phyloP scores from a whole-genome alignment of 257 asterid species.

The Nemophila menziesii region DNA sequence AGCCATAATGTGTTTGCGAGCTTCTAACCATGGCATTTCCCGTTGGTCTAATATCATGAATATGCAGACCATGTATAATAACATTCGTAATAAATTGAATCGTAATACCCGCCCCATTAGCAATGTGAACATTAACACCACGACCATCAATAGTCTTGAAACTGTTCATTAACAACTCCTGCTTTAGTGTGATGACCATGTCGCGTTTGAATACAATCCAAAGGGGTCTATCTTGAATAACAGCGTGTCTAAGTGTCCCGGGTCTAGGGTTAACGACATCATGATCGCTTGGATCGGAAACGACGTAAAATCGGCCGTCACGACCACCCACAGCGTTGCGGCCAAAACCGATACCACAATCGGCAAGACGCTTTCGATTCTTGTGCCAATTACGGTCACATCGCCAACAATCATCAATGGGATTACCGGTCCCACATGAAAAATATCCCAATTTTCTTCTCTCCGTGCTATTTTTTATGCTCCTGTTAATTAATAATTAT shows the following conservation, averaged over 20 bases:
- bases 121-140: constrained; percentile 75
- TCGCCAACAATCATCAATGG: constrained; percentile 92
- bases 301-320: constrained; percentile 68
- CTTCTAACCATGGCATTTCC: constrained; percentile 95
- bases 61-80: constrained; percentile 68
- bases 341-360: constrained; percentile 87
- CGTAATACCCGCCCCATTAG: constrained; percentile 69
- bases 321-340: constrained; percentile 92
- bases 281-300: constrained; percentile 60
- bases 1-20: constrained; percentile 70
- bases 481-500: constrained; percentile 34
- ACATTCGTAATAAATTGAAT: constrained; percentile 67
- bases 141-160: constrained; percentile 87
- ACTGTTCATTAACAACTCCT: constrained; percentile 80
- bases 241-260: constrained; percentile 90
- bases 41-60: constrained; percentile 76
- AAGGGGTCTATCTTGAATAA: constrained; percentile 73
- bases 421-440: constrained; percentile 91
- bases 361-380: constrained; percentile 77
- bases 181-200: constrained; percentile 75
- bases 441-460: constrained; percentile 76
- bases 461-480: constrained; percentile 61
- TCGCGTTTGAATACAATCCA: constrained; percentile 89
- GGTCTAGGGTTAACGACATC: constrained; percentile 80
- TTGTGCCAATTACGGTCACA: constrained; percentile 72